Evolutionary conservation across 2,329 filamentous ascomycete genomes (phyloP).

Genomic region (Phaeophleospora eucalypticola): DNA sequence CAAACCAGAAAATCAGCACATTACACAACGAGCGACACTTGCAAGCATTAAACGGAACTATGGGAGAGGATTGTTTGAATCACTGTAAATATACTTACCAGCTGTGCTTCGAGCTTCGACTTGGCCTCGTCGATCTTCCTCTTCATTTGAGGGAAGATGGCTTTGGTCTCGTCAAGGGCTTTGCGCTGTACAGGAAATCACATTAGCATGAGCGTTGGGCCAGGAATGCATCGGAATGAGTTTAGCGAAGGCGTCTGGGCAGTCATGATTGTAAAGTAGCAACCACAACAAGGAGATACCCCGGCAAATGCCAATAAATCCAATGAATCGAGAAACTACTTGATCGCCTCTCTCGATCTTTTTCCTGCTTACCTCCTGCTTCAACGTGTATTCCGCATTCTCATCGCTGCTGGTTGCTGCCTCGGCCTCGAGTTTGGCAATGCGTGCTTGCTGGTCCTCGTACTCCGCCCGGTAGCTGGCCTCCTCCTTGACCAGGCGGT

Average conservation of each 20-base stretch:
- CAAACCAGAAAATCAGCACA: conserved; percentile 3
- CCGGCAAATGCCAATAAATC: too few relatives aligned
- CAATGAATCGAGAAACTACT: too few relatives aligned
- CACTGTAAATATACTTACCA: conserved; percentile 53
- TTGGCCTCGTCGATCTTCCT: conserved; percentile 68
- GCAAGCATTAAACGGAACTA: conserved; percentile 9
- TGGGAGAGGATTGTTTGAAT: conserved; percentile 1
- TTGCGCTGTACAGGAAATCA: conserved; percentile 54
- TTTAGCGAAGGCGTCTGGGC: background rate
- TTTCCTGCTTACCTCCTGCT: conserved; percentile 68
- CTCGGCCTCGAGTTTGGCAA: conserved; percentile 61
- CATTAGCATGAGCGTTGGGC: background rate
- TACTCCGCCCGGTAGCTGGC: conserved; percentile 85
- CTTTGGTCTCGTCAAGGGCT: conserved; percentile 83
- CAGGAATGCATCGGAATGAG: background rate
- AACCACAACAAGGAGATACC: background rate
- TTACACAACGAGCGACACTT: conserved; percentile 2
- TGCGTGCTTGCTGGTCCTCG: conserved; percentile 65
- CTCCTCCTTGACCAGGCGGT: conserved; percentile 87
- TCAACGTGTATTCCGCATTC: conserved; percentile 74
- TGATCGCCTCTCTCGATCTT: background rate
- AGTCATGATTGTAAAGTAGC: background rate
- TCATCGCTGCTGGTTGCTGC: conserved; percentile 50
- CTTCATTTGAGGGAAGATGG: conserved; percentile 69
- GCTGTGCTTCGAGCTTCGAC: conserved; percentile 67